Evolutionary conservation across 2,329 filamentous ascomycete species (phyloP).

Genomic region (Diaporthe citrichinensis): DNA sequence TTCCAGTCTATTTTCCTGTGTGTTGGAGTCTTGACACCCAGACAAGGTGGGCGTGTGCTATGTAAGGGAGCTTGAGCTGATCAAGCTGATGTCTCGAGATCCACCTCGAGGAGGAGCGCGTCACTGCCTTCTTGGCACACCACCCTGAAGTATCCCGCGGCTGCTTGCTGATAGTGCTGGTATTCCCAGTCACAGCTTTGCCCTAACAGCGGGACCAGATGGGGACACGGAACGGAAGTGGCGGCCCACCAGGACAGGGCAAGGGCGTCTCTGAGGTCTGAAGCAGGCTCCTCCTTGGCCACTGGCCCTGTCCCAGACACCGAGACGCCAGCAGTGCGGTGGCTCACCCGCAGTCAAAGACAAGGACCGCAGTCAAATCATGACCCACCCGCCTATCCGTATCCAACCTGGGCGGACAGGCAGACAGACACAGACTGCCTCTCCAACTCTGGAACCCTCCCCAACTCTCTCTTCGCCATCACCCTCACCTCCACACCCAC

Average conservation of each 20-base stretch:
- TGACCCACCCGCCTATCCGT: conserved; percentile 26
- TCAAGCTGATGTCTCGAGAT: conserved; percentile 20
- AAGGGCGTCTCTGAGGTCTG: conserved; percentile 16
- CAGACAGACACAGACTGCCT: neutral
- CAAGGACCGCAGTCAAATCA: conserved; percentile 20
- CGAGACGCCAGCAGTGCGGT: conserved; percentile 11
- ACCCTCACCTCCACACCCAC: neutral
- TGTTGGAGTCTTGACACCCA: neutral
- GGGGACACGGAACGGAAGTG: conserved; percentile 20
- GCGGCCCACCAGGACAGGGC: conserved; percentile 21
- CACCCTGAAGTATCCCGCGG: neutral
- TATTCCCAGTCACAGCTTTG: fast-evolving
- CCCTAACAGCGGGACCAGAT: neutral
- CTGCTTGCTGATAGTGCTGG: neutral
- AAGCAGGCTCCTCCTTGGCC: conserved; percentile 23
- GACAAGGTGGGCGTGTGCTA: neutral
- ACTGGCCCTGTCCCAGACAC: neutral
- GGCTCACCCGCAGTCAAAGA: conserved; percentile 16
- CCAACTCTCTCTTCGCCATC: conserved; percentile 1
- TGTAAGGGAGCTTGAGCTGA: conserved; percentile 20
- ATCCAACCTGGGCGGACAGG: neutral
- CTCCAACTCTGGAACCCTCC: neutral
- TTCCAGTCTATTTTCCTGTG: neutral
- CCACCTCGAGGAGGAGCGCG: conserved; percentile 17
- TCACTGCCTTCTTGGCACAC: conserved; percentile 17